Evolutionary conservation across 331 rosid genomes (phyloP).

Genomic region (Spiraea crenata): DNA sequence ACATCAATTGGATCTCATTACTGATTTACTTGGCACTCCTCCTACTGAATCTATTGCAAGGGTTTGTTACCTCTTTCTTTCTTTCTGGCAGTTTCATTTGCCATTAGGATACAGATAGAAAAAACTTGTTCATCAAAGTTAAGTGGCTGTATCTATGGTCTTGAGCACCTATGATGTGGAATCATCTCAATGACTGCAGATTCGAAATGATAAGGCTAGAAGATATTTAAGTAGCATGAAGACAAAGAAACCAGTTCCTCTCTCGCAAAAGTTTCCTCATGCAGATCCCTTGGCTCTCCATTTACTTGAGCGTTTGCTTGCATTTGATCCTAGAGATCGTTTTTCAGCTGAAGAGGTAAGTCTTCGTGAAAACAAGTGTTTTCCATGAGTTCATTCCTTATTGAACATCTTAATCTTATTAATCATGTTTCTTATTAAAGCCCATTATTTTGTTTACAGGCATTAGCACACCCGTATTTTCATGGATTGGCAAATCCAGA

Average conservation of each 20-base stretch:
- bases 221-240: slow-evolving; percentile 51
- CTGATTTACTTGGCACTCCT: slow-evolving; percentile 64
- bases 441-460: slow-evolving; percentile 35
- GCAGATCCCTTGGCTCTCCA: slow-evolving; percentile 59
- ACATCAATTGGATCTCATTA: slow-evolving; percentile 62
- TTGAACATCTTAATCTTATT: neutral
- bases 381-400: neutral
- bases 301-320: slow-evolving; percentile 56
- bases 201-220: slow-evolving; percentile 65
- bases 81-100: slow-evolving; percentile 1
- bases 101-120: neutral
- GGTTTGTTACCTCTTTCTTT: slow-evolving; percentile 34
- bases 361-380: slow-evolving; percentile 9
- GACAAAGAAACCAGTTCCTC: slow-evolving; percentile 46
- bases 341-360: slow-evolving; percentile 64
- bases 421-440: slow-evolving; percentile 10
- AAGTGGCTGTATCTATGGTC: slow-evolving; percentile 1
- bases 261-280: slow-evolving; percentile 49
- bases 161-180: slow-evolving; percentile 2
- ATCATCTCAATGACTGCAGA: slow-evolving; percentile 35
- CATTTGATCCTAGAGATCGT: slow-evolving; percentile 64
- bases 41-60: slow-evolving; percentile 43
- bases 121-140: neutral
- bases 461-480: slow-evolving; percentile 64
- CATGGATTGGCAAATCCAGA: slow-evolving; percentile 50